These are phyloP conservation scores for Leptoxyphium fumago DNA, from an alignment of 2,329 filamentous ascomycete species.

Conservation along the genomic window DNA sequence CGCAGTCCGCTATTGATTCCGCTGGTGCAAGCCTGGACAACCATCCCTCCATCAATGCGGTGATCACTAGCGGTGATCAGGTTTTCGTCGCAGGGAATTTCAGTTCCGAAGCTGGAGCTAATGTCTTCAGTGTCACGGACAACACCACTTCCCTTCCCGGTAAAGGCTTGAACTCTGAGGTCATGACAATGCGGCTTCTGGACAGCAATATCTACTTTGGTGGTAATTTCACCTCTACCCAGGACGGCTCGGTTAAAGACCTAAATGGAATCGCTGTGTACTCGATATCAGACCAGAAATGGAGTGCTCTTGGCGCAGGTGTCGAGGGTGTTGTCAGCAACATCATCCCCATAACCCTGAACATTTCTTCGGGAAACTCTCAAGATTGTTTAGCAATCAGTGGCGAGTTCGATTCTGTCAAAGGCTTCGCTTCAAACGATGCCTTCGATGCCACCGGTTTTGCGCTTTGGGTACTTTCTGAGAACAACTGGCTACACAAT, in stretches of 20 bases:
- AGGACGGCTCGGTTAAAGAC: conserved; percentile 43
- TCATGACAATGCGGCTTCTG: conserved; percentile 55
- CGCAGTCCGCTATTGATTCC: conserved; percentile 58
- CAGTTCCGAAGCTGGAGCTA: conserved; percentile 48
- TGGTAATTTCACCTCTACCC: conserved; percentile 68
- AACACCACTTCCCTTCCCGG: conserved; percentile 47
- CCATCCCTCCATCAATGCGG: conserved; percentile 52
- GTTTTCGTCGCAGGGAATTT: conserved; percentile 80
- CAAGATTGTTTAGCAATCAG: conserved; percentile 68
- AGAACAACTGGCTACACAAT: conserved; percentile 76
- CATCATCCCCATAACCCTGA: conserved; percentile 65
- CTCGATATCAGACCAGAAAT: conserved; percentile 51
- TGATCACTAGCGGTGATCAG: conserved; percentile 49
- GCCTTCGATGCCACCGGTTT: conserved; percentile 57
- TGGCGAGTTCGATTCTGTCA: conserved; percentile 62
- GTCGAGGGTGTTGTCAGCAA: conserved; percentile 64
- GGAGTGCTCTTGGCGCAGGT: conserved; percentile 70
- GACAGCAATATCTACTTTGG: conserved; percentile 54
- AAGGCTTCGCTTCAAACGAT: conserved; percentile 48
- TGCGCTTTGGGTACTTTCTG: conserved; percentile 81
- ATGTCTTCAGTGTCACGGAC: conserved; percentile 63
- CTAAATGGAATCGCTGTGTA: conserved; percentile 67
- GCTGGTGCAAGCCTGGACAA: conserved; percentile 56
- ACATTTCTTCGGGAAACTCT: conserved; percentile 51
- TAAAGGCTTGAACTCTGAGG: conserved; percentile 65